phyloP scores from a whole-genome alignment of 345 rosid species.

The Aegle marmelos region DNA sequence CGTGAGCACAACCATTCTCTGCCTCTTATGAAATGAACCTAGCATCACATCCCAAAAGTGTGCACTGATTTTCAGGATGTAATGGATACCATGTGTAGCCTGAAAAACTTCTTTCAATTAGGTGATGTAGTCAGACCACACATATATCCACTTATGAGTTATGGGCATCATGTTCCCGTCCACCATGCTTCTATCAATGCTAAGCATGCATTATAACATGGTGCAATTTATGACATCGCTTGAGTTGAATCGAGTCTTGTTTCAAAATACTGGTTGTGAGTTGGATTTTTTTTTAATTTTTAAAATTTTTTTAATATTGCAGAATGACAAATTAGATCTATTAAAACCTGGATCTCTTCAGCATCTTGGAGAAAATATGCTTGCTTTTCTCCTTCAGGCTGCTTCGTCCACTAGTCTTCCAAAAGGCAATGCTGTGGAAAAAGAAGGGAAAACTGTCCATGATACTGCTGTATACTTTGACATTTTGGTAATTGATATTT shows the following conservation, averaged over 20 bases:
- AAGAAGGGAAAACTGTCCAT: conserved; percentile 29
- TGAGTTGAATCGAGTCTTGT: conserved; percentile 2
- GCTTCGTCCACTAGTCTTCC: conserved; percentile 63
- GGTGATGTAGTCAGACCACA: not conserved
- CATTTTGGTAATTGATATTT: conserved; percentile 56
- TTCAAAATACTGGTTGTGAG: not conserved
- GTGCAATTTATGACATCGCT: not conserved
- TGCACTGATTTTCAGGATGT: not conserved
- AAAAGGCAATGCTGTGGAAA: conserved; percentile 29
- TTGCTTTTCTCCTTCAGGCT: conserved; percentile 74
- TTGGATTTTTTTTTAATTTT: conserved; percentile 7
- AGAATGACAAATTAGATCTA: conserved; percentile 93
- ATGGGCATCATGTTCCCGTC: not conserved
- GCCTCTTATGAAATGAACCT: not conserved
- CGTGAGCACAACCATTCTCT: not conserved
- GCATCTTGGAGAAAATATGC: conserved; percentile 97
- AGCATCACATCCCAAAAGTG: not conserved
- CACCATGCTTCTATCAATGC: not conserved
- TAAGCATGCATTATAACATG: not conserved
- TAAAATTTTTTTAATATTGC: conserved; percentile 18
- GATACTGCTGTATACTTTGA: conserved; percentile 70
- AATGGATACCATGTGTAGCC: not conserved
- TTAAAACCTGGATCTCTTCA: conserved; percentile 92
- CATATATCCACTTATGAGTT: not conserved
- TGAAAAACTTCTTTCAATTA: not conserved